phyloP scores from a whole-genome alignment of 257 asterid genomes.

The Solanum sitiens region DNA sequence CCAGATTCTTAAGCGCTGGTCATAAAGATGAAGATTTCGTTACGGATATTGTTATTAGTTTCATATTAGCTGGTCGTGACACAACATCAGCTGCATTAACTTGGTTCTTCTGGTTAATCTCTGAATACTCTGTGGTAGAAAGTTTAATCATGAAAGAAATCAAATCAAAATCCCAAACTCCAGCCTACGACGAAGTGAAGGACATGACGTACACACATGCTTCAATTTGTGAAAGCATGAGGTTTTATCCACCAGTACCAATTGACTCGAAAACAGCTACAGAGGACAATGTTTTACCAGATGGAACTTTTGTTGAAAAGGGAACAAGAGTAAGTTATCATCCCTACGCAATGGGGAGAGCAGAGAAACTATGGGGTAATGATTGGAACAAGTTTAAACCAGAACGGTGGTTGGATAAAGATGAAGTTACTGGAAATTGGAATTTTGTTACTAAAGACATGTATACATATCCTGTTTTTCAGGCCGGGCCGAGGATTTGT shows the following conservation, averaged over 20 bases:
- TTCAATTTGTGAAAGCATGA: background rate
- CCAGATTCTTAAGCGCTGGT: background rate
- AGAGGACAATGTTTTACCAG: background rate
- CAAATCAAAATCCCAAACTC: background rate
- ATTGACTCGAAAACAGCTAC: background rate
- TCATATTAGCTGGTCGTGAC: background rate
- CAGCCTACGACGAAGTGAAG: background rate
- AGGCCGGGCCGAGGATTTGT: background rate
- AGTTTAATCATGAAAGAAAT: background rate
- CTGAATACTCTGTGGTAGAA: background rate
- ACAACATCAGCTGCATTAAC: background rate
- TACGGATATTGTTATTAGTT: background rate
- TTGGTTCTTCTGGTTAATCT: background rate
- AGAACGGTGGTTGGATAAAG: background rate
- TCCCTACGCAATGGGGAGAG: background rate
- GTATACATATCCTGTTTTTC: background rate
- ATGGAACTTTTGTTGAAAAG: background rate
- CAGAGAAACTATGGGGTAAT: background rate
- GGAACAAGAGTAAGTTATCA: background rate
- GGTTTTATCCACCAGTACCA: background rate
- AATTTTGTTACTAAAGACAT: background rate
- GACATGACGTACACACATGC: background rate
- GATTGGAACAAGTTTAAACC: background rate
- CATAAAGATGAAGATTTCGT: background rate
- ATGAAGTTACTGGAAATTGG: background rate